Percentiles rank a stretch among this genome's conserved stretches.
Evolutionary conservation across 495 filamentous ascomycete genomes (phyloP).

Genomic region (Acidiella bohemica): DNA sequence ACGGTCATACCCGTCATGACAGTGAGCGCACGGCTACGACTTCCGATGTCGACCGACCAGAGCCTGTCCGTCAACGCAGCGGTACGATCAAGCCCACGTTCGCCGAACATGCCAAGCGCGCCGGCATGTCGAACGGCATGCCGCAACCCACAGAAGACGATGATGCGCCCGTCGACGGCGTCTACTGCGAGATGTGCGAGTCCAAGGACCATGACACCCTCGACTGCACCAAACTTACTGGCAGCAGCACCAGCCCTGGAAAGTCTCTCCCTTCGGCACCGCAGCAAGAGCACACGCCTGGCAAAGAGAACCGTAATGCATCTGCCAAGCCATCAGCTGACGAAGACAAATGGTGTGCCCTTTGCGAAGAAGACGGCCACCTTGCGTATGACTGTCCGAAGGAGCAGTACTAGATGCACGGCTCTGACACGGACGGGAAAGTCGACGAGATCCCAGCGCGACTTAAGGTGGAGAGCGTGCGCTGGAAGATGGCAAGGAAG

Average conservation of each 20-base stretch:
- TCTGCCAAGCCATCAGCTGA: slow-evolving; percentile 38
- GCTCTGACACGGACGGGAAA: neutral
- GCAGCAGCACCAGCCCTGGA: neutral
- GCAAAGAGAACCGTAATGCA: slow-evolving; percentile 16
- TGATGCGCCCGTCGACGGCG: neutral
- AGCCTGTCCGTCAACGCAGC: slow-evolving; percentile 16
- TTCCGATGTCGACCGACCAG: neutral
- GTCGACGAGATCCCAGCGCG: neutral
- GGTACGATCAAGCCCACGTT: slow-evolving; percentile 15
- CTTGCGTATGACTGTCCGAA: slow-evolving; percentile 20
- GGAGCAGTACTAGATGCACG: slow-evolving; percentile 19
- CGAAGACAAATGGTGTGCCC: slow-evolving; percentile 83
- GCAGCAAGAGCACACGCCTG: slow-evolving; percentile 26
- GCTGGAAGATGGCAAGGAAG: slow-evolving; percentile 4
- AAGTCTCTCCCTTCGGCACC: neutral
- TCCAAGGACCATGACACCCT: slow-evolving; percentile 17
- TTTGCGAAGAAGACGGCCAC: slow-evolving; percentile 93
- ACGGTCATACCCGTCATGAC: slow-evolving; percentile 37
- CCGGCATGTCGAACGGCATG: slow-evolving; percentile 1
- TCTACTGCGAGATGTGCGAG: slow-evolving; percentile 20
- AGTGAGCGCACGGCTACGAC: slow-evolving; percentile 41
- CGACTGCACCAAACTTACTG: slow-evolving; percentile 12
- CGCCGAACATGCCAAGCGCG: slow-evolving; percentile 9
- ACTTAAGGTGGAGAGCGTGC: neutral
- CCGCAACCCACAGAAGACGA: too few relatives aligned